Evolutionary conservation across 441 rosid genomes (phyloP).

Genomic region (Arabidopsis lyrata): DNA sequence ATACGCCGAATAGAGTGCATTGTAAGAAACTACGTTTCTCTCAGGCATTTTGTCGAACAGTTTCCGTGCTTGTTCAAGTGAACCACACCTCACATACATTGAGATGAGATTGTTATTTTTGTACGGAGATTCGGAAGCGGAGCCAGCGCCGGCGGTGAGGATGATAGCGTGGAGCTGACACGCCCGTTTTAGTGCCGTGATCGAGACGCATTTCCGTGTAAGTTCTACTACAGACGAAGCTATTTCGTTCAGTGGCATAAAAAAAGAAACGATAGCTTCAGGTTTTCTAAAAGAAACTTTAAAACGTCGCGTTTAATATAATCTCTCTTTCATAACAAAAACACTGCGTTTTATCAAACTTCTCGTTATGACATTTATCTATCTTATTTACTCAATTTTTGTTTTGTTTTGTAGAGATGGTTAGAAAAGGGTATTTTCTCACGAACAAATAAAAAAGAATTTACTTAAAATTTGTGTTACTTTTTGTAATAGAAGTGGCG

Average conservation of each 20-base stretch:
- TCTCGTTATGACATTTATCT: too few species aligned
- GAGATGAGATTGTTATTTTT: slow-evolving; percentile 70
- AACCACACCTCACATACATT: slow-evolving; percentile 67
- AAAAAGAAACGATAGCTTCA: too few species aligned
- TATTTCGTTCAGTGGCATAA: slow-evolving; percentile 52
- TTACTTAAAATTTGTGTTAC: too few species aligned
- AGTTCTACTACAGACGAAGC: slow-evolving; percentile 47
- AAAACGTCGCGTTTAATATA: too few species aligned
- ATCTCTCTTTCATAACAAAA: background rate
- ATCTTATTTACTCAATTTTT: too few species aligned
- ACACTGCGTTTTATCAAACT: background rate
- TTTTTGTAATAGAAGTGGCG: too few species aligned
- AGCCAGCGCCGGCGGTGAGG: slow-evolving; percentile 48
- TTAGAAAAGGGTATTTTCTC: too few species aligned
- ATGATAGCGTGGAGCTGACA: slow-evolving; percentile 77
- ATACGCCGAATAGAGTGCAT: slow-evolving; percentile 73
- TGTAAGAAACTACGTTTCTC: slow-evolving; percentile 64
- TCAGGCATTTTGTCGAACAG: slow-evolving; percentile 81
- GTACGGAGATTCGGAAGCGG: slow-evolving; percentile 49
- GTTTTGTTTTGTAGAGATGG: too few species aligned
- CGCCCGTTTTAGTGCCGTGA: slow-evolving; percentile 54
- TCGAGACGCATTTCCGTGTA: slow-evolving; percentile 62
- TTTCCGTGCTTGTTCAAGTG: slow-evolving; percentile 53
- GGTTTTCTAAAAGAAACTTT: background rate
- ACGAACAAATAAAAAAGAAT: too few species aligned